Base-by-base conservation (phyloP, 108 stramenopile species). In the Hondaea fermentalgiana region DNA sequence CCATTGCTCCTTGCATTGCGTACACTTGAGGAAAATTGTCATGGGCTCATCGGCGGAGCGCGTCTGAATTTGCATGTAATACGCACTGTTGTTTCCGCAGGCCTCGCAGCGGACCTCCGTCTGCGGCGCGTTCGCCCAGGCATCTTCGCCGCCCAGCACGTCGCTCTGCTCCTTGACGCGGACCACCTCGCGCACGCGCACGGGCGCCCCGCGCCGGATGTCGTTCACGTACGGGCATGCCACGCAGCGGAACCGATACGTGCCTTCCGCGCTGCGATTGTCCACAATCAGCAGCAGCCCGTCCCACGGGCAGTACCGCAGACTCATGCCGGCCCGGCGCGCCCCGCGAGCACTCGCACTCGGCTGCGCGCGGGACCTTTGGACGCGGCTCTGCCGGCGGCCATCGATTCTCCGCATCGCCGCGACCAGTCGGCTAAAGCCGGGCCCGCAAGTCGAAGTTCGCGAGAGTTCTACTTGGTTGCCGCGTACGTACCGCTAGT, bases 11-110 rank as follows among this genome's bases (percentile, higher is more conserved):
- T 90, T 92, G 88, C 96, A 98, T 87, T 94, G 94, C 60, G 92
- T 93, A 91, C 98, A 99, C 89, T 97, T 98, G 93, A 98, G 98
- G 91, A 99, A 99, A 28, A 96, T 93, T 60, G 97, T 98, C 96
- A 97, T 98, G 55, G 99, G 98, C 92, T 97, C 97, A 91, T 97
- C 97, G 3, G 97, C 97, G 87, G 94, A 96, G 47, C 98, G 95
- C 87, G 98, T 97, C 90, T 99, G 98, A 90, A 98, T 97, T 91
- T 98, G 98, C 96, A 98, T 96, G 94, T 98, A 99, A 93, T 97
- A 99, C 0, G 99, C 99, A 92, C 97, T 94, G 25, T 94, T 91
- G 90, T 95, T 94, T 69, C 91, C 89, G 90, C 99, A 99, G 28
- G 72, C 83, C 5, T 98, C 97, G 91, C 99, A 99, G 1, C 57